phyloP scores from a whole-genome alignment of 352 stramenopile species.

The Phytophthora sojae region DNA sequence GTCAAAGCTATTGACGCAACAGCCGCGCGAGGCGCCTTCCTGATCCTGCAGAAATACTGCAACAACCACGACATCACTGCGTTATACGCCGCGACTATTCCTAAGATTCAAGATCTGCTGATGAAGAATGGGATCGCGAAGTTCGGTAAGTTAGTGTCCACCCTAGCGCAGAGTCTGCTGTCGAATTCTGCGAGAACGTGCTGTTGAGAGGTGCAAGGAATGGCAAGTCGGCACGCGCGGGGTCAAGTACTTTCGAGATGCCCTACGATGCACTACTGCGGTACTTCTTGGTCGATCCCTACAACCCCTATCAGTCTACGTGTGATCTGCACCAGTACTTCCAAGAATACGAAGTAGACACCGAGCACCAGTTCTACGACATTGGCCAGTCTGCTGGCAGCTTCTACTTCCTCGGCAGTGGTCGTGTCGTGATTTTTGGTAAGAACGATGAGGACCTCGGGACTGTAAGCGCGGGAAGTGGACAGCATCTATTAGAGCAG shows the following conservation, averaged over 20 bases:
- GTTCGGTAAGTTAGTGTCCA: conserved; percentile 56
- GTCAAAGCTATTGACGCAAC: no score
- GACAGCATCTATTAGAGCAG: conserved; percentile 48
- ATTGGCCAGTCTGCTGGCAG: conserved; percentile 49
- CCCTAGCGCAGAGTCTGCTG: conserved; percentile 62
- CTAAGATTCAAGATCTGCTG: conserved; percentile 59
- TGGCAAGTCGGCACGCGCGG: no score
- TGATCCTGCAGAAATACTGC: no score
- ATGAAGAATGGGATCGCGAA: conserved; percentile 69
- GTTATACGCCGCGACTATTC: no score
- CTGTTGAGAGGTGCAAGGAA: conserved; percentile 34
- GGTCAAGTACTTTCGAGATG: background rate
- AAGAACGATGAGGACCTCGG: no score
- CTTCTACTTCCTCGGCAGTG: conserved; percentile 75
- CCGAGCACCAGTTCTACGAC: conserved; percentile 68
- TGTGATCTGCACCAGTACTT: conserved; percentile 66
- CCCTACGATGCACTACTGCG: conserved; percentile 54
- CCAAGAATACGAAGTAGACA: conserved; percentile 43
- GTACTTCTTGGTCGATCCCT: conserved; percentile 62
- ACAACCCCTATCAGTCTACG: no score
- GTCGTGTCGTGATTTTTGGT: conserved; percentile 47
- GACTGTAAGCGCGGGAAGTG: conserved; percentile 40
- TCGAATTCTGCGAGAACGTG: conserved; percentile 76
- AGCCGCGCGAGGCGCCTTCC: no score
- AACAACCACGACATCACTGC: no score